Conservation (phyloP, 768 basidiomycete genomes). For the Epithele typhae region DNA sequence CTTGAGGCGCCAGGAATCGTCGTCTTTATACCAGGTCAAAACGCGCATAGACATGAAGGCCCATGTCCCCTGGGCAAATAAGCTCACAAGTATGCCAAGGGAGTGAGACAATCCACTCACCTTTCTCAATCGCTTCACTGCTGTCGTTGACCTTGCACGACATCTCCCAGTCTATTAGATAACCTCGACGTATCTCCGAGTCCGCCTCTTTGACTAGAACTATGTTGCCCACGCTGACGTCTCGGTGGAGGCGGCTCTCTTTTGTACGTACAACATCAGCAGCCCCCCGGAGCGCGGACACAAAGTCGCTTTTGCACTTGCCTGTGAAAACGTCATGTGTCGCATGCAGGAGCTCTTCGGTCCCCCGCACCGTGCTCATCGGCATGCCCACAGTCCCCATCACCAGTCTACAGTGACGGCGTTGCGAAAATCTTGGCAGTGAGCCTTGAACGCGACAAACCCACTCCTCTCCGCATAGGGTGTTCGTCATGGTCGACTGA, state of each 20-base stretch:
- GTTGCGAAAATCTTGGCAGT: background rate
- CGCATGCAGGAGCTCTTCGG: slow-evolving; percentile 5
- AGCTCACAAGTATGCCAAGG: background rate
- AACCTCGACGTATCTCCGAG: background rate
- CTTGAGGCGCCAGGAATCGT: too few relatives aligned
- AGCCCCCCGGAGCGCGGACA: slow-evolving; percentile 1
- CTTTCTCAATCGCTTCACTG: background rate
- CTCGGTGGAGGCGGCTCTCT: slow-evolving; percentile 1
- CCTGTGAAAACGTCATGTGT: slow-evolving; percentile 4
- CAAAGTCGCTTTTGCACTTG: background rate
- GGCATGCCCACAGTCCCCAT: slow-evolving; percentile 2
- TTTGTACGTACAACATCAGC: slow-evolving; percentile 1
- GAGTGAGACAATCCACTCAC: background rate
- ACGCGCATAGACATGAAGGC: slow-evolving; percentile 5
- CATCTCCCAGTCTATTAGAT: slow-evolving; percentile 10
- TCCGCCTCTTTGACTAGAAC: slow-evolving; percentile 1
- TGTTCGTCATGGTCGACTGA: background rate
- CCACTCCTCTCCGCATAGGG: background rate
- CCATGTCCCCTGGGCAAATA: slow-evolving; percentile 15
- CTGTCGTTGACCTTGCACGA: background rate
- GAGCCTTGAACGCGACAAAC: background rate
- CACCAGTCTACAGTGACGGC: slow-evolving; percentile 2
- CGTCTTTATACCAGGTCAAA: too few relatives aligned
- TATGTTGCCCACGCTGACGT: slow-evolving; percentile 5
- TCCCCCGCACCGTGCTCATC: background rate